Evolutionary conservation across 345 rosid genomes (phyloP), one percentile per base, ranked within the genome.

Genomic region (Erucastrum elatum): DNA sequence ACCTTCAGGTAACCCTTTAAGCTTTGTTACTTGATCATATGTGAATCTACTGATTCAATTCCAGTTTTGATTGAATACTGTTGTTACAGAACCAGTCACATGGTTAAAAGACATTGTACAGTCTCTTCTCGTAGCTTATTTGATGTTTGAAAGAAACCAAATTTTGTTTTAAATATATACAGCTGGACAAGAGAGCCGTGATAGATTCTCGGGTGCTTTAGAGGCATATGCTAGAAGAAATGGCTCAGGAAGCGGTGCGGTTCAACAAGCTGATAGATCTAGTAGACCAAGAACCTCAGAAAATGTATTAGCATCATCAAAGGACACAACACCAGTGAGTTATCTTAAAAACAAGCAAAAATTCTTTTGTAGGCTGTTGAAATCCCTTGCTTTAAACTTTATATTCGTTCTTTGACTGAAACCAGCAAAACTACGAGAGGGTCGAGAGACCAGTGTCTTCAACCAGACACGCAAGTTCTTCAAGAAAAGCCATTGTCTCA

Each of bases 151-250:
- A 46, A 12, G 35, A 71, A 70, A 64, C 35, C 60, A 30, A 39
- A 39, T 1, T 31, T 25, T 16, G 8, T 16, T 33, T 12, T 46
- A 44, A 44, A 7, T 17, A 3, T 64, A 27, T 65, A 6, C 74
- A 87, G 94, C 84, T 75, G 90, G 87, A 46, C 88, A 84, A 80
- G 97, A 89, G 29, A 80, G 83, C 11, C 87, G 90, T 6, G 92
- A 88, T 2, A 89, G 87, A 81, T 85, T 89, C 81, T 85, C 91
- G 9, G 97, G 92, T 68, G 92, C 92, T 68, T 88, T 84, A 34
- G 97, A 91, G 81, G 91, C 90, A 71, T 91, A 88, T 81, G 87
- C 92, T 55, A 82, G 88, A 79, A 85, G 88, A 84, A 91, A 88
- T 68, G 79, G 84, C n/a, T 60, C 94, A 33, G 90, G 87, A 39